Conservation (phyloP, 2,329 filamentous ascomycete species). For the Lasiodiplodia gonubiensis region DNA sequence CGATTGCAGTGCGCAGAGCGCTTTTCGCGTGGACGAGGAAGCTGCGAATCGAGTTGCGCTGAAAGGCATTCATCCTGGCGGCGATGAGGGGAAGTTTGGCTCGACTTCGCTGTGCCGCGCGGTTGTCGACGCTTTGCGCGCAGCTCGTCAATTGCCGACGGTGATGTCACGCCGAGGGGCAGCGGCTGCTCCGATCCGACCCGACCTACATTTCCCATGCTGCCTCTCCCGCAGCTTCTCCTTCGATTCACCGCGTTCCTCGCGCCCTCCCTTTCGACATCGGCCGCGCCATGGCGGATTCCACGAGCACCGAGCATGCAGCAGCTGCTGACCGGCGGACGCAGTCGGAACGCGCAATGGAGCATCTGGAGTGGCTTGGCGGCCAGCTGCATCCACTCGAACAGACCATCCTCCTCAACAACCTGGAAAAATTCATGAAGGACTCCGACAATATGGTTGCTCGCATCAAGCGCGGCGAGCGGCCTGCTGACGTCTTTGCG, state of each 20-base stretch:
- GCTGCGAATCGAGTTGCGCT: conserved; percentile 53
- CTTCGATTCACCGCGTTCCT: not conserved
- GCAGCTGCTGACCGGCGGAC: conserved; percentile 1
- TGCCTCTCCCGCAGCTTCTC: not conserved
- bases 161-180: conserved; percentile 12
- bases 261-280: not conserved
- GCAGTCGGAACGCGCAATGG: conserved; percentile 17
- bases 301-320: conserved; percentile 5
- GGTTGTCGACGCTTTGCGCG: not conserved
- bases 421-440: conserved; percentile 26
- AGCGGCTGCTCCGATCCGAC: conserved; percentile 10
- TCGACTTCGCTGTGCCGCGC: not conserved
- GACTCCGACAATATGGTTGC: conserved; percentile 18
- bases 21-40: conserved; percentile 55
- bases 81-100: not conserved
- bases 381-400: conserved; percentile 23
- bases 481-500: conserved; percentile 26
- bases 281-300: conserved; percentile 19
- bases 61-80: conserved; percentile 35
- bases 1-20: conserved; percentile 48
- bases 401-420: conserved; percentile 26
- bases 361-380: conserved; percentile 27
- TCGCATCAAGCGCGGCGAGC: conserved; percentile 27
- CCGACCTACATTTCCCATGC: not conserved
- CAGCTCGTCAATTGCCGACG: not conserved